Evolutionary conservation across 345 rosid species (phyloP).

Genomic region (Corchorus capsularis): DNA sequence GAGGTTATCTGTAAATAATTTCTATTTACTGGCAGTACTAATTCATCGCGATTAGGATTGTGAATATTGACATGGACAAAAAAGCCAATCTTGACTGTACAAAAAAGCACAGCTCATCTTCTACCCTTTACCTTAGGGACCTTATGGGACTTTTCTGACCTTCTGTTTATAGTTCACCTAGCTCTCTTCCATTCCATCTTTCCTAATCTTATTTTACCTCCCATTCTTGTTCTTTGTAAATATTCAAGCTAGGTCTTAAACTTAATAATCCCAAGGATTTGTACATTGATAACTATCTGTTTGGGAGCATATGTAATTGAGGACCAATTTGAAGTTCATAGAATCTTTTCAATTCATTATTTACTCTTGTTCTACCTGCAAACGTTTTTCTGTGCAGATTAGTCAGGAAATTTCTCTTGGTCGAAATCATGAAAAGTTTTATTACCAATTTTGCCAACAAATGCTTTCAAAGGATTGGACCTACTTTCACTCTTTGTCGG

Average conservation of each 20-base stretch:
- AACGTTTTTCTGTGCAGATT: no score
- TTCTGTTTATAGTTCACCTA: neutral
- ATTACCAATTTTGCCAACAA: no score
- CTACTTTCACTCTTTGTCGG: no score
- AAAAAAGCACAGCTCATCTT: neutral
- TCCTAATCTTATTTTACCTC: neutral
- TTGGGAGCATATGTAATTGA: no score
- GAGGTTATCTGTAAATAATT: neutral
- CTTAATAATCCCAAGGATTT: neutral
- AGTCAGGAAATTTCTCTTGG: no score
- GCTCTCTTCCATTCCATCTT: neutral
- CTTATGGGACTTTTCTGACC: neutral
- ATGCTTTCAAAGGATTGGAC: no score
- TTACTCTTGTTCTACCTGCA: no score
- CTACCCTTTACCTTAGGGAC: neutral
- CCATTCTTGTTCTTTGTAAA: neutral
- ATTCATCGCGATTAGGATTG: neutral
- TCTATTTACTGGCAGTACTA: neutral
- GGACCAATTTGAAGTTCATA: no score
- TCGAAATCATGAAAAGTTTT: no score
- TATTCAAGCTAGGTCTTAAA: neutral
- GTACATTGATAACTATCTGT: no score
- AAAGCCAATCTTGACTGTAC: neutral
- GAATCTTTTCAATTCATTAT: no score
- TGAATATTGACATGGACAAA: neutral